phyloP scores from a whole-genome alignment of 2,329 filamentous ascomycete genomes.

The Botrytis porri region DNA sequence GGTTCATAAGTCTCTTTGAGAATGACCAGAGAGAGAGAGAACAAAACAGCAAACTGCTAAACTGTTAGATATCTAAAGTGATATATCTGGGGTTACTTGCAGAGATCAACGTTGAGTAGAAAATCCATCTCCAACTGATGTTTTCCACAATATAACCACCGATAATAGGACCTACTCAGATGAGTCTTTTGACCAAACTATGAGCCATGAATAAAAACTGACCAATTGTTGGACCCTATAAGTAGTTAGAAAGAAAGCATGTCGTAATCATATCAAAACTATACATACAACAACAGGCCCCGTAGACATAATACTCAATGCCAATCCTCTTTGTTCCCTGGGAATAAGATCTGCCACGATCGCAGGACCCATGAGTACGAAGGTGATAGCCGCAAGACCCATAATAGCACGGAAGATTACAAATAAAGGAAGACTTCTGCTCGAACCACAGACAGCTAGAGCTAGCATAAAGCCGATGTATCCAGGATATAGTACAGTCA shows the following conservation, averaged over 20 bases:
- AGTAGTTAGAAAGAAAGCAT: not conserved
- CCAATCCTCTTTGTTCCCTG: not conserved
- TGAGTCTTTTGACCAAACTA: not conserved
- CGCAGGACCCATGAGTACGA: conserved; percentile 3
- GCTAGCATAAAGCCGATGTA: not conserved
- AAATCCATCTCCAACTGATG: conserved; percentile 52
- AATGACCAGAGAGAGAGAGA: conserved; percentile 41
- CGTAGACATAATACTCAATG: not conserved
- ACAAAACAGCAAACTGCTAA: not conserved
- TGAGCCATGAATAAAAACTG: not conserved
- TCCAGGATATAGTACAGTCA: not conserved
- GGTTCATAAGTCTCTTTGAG: conserved; percentile 50
- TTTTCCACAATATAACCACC: conserved; percentile 50
- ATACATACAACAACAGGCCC: conserved; percentile 4
- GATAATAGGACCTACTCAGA: conserved; percentile 43
- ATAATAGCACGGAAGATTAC: not conserved
- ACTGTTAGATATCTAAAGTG: not conserved
- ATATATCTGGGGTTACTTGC: conserved; percentile 41
- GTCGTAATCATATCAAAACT: not conserved
- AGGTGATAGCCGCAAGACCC: conserved; percentile 1
- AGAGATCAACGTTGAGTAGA: conserved; percentile 48
- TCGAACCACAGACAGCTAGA: conserved; percentile 1
- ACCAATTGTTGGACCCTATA: not conserved
- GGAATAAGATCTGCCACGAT: conserved; percentile 8
- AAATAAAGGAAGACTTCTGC: not conserved